phyloP scores from a whole-genome alignment of 2,329 filamentous ascomycete genomes.

The Scedosporium apiospermum region DNA sequence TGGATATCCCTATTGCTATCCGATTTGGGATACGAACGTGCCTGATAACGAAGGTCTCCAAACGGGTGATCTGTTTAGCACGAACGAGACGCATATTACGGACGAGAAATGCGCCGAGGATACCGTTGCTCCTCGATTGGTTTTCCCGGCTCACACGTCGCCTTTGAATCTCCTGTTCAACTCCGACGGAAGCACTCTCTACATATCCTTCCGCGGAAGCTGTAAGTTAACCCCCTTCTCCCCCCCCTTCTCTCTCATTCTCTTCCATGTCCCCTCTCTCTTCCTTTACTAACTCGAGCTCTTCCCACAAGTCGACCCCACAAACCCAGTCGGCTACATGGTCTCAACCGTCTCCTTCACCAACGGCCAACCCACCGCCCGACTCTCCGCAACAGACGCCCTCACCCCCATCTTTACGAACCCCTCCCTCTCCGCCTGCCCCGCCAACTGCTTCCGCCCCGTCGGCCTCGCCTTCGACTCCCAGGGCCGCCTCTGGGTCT shows the following conservation, averaged over 20 bases:
- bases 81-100: conserved; percentile 25
- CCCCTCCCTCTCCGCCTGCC: conserved; percentile 40
- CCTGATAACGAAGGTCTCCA: conserved; percentile 30
- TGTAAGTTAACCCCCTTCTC: conserved; percentile 34
- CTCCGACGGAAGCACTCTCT: conserved; percentile 46
- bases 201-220: conserved; percentile 62
- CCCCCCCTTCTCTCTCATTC: not conserved
- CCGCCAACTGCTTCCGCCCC: conserved; percentile 50
- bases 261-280: not conserved
- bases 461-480: conserved; percentile 45
- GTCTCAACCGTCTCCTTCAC: conserved; percentile 31
- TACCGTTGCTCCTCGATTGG: conserved; percentile 42
- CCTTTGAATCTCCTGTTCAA: conserved; percentile 65
- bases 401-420: conserved; percentile 47
- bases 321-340: conserved; percentile 35
- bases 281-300: not conserved
- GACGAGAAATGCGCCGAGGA: conserved; percentile 34
- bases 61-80: conserved; percentile 41
- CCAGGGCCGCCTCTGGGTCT: conserved; percentile 50
- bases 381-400: conserved; percentile 32
- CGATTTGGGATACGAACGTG: conserved; percentile 48
- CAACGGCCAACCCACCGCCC: conserved; percentile 29
- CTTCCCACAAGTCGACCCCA: conserved; percentile 27
- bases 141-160: conserved; percentile 56
- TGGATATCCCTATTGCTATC: conserved; percentile 62